These are phyloP conservation scores for Nothophoma quercina DNA, from an alignment of 2,329 filamentous ascomycete species.

Conservation along the genomic window DNA sequence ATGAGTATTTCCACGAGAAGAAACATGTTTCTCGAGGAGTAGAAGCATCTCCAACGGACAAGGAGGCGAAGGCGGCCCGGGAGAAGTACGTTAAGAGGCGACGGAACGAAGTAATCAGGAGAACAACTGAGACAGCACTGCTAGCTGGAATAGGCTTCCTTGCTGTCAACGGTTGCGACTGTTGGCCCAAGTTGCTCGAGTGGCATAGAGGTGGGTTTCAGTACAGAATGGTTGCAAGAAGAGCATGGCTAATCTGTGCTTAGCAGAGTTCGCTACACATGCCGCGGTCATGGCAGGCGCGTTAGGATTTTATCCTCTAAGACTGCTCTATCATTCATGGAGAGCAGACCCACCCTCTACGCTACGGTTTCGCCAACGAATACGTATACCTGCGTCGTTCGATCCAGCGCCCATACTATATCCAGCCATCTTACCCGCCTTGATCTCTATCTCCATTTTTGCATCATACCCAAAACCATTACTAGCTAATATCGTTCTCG, in stretches of 20 bases:
- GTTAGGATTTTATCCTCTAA: constrained; percentile 48
- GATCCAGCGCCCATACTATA: constrained; percentile 93
- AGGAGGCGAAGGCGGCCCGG: constrained; percentile 53
- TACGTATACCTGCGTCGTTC: constrained; percentile 76
- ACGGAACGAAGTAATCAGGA: constrained; percentile 85
- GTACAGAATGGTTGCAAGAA: background rate
- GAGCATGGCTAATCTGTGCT: constrained; percentile 21
- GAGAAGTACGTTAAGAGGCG: constrained; percentile 83
- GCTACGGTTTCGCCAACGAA: constrained; percentile 52
- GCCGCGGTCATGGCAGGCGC: constrained; percentile 40
- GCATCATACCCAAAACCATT: constrained; percentile 67
- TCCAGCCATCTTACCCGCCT: constrained; percentile 76
- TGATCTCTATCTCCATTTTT: constrained; percentile 78
- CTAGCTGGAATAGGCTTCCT: constrained; percentile 61
- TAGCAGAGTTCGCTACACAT: constrained; percentile 53
- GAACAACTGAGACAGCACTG: constrained; percentile 63
- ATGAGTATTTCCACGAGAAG: constrained; percentile 47
- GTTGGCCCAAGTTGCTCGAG: constrained; percentile 42
- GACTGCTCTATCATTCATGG: constrained; percentile 46
- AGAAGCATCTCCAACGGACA: constrained; percentile 36
- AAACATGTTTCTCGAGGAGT: constrained; percentile 26
- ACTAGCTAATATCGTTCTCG: constrained; percentile 82
- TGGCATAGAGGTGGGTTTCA: constrained; percentile 52
- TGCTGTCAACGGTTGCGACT: constrained; percentile 51
- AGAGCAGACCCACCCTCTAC: constrained; percentile 31